These are phyloP conservation scores for Vigna hirtella DNA, from an alignment of 306 rosid species.

Conservation along the genomic window DNA sequence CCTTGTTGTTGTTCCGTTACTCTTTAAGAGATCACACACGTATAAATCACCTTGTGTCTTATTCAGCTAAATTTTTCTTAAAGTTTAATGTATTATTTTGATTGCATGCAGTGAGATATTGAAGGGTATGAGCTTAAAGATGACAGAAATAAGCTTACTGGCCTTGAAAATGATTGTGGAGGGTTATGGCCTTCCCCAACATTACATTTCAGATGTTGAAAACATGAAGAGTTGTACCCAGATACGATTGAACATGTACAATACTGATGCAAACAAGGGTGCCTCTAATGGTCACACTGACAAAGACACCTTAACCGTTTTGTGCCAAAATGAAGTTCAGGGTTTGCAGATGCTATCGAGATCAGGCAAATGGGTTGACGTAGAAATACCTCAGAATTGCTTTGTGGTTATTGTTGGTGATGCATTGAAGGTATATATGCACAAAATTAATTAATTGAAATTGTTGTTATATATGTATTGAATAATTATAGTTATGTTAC, in stretches of 20 bases:
- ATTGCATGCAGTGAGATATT: slow-evolving; percentile 47
- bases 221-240: slow-evolving; percentile 27
- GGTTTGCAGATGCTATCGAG: slow-evolving; percentile 59
- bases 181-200: slow-evolving; percentile 46
- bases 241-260: slow-evolving; percentile 54
- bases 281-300: slow-evolving; percentile 43
- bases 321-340: slow-evolving; percentile 58
- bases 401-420: slow-evolving; percentile 58
- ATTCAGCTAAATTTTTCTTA: no score
- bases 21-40: no score
- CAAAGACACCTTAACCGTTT: slow-evolving; percentile 49
- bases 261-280: background rate
- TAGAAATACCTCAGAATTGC: slow-evolving; percentile 43
- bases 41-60: no score
- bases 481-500: no score
- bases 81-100: no score
- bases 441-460: background rate
- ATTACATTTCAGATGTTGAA: slow-evolving; percentile 46
- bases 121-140: slow-evolving; percentile 44
- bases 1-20: no score
- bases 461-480: no score
- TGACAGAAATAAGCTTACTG: slow-evolving; percentile 36
- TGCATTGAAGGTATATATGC: slow-evolving; percentile 44
- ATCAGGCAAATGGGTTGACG: slow-evolving; percentile 54
- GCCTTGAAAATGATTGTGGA: slow-evolving; percentile 54